Conservation (phyloP, 108 stramenopile genomes). For the Thalassiosira profunda region DNA sequence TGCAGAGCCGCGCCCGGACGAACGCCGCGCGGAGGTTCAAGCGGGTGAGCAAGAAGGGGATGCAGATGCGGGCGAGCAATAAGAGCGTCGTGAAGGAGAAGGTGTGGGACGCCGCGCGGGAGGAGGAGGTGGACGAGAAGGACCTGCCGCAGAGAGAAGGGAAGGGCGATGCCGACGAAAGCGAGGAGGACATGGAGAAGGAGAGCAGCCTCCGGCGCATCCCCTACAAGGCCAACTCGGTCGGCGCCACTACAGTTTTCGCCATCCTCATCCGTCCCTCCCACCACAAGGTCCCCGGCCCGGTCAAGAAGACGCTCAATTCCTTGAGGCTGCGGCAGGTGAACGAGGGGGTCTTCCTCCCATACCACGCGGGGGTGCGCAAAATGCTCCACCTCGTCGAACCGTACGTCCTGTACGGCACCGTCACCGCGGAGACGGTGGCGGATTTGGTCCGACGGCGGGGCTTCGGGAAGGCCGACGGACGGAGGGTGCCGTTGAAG, state of each 20-base stretch:
- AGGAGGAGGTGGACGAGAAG: slow-evolving; percentile 45
- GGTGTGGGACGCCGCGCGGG: slow-evolving; percentile 42
- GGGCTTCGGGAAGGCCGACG: slow-evolving; percentile 70
- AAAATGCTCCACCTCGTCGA: slow-evolving; percentile 85
- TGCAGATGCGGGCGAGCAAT: slow-evolving; percentile 84
- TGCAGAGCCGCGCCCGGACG: slow-evolving; percentile 49
- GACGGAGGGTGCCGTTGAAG: slow-evolving; percentile 75
- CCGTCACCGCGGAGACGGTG: slow-evolving; percentile 67
- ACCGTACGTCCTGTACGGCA: slow-evolving; percentile 85
- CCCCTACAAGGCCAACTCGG: slow-evolving; percentile 78
- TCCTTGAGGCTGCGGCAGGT: slow-evolving; percentile 61
- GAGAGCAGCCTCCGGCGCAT: slow-evolving; percentile 31
- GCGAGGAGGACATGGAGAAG: slow-evolving; percentile 8
- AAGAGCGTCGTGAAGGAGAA: slow-evolving; percentile 58
- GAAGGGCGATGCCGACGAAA: slow-evolving; percentile 24
- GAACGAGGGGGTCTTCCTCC: slow-evolving; percentile 81
- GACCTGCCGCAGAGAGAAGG: slow-evolving; percentile 21
- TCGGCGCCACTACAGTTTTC: slow-evolving; percentile 77
- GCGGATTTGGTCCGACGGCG: slow-evolving; percentile 78
- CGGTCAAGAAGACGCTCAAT: slow-evolving; percentile 56
- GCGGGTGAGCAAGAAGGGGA: slow-evolving; percentile 85
- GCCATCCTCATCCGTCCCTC: slow-evolving; percentile 78
- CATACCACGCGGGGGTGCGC: slow-evolving; percentile 57
- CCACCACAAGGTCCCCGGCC: slow-evolving; percentile 43
- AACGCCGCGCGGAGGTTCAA: slow-evolving; percentile 70